Percentiles rank a stretch among this genome's conserved stretches.
phyloP scores from a whole-genome alignment of 2,329 filamentous ascomycete genomes.

The Penicillium sp. region DNA sequence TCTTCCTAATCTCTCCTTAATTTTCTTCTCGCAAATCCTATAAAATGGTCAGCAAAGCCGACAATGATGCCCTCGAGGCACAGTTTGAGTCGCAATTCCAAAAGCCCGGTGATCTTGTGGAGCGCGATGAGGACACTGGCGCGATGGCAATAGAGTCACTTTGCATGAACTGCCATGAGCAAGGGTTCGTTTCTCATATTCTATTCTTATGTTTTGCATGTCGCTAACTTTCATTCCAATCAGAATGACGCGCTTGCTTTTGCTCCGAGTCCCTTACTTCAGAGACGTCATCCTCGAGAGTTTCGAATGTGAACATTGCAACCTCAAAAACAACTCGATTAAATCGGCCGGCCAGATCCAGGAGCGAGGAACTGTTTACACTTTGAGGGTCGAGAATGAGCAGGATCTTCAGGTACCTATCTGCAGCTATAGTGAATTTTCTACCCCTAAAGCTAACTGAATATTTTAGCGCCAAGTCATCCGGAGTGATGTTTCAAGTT shows the following conservation, averaged over 20 bases:
- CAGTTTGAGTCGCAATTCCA: conserved; percentile 34
- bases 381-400: conserved; percentile 69
- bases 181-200: conserved; percentile 57
- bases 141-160: conserved; percentile 61
- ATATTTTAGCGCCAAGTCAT: conserved; percentile 66
- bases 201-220: not conserved
- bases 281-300: conserved; percentile 97
- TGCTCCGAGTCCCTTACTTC: conserved; percentile 94
- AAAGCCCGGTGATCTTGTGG: conserved; percentile 39
- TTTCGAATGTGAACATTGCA: conserved; percentile 86
- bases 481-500: conserved; percentile 81
- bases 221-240: not conserved
- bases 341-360: conserved; percentile 91
- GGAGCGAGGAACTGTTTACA: conserved; percentile 79
- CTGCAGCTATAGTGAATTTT: not conserved
- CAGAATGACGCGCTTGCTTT: conserved; percentile 73
- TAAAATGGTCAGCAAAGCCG: conserved; percentile 30
- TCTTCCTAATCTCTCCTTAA: not conserved
- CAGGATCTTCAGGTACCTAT: conserved; percentile 58
- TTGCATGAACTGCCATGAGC: conserved; percentile 82
- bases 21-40: not conserved
- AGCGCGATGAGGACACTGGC: conserved; percentile 42
- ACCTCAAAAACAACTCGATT: conserved; percentile 87
- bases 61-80: conserved; percentile 21
- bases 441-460: not conserved